Evolutionary conservation across 2,329 filamentous ascomycete species (phyloP), one percentile per base, ranked within the genome.

Genomic region (Podosphaera leucotricha): DNA sequence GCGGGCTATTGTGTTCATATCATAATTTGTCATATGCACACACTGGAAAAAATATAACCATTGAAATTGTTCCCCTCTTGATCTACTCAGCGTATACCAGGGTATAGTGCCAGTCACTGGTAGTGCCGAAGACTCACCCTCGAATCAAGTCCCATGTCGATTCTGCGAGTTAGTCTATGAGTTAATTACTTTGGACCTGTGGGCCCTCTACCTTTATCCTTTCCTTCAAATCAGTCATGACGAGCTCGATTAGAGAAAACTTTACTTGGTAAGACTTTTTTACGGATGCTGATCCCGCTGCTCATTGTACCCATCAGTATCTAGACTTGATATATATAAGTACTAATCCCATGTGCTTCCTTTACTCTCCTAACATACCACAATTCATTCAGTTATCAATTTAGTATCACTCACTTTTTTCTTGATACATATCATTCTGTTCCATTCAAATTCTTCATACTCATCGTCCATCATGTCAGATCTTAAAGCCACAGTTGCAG

Each of bases 401-500:
- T n/a, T 24, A 15, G 28, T 41, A 38, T 20, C 16, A 43, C 26
- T 26, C 36, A 44, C 40, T 33, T 21, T 37, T 43, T 38, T 22
- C 22, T 40, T 18, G 22, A 18, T 20, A 24, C 7, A 21, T 16
- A 21, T 19, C 19, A 38, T 35, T 22, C 24, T 28, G 6, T 11
- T 28, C 24, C 11, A 11, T 6, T 6, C 28, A 13, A 24, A 16
- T 30, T 15, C 35, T 30, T 35, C 22, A 5, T 24, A 24, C 8
- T 24, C 8, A 24, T 24, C 22, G 8, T 24, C 22, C 55, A 64
- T 50, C 49, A 80, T 81, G 76, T 81, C 77, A 56, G 75, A 81
- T 57, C 67, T 78, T 57, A 76, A 72, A 54, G 77, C 77, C 46
- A 68, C 67, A 44, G 75, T 81, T 50, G 60, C 65, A 48, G 70